Base-by-base conservation (phyloP, 495 filamentous ascomycete species). In the Xylaria telfairii region DNA sequence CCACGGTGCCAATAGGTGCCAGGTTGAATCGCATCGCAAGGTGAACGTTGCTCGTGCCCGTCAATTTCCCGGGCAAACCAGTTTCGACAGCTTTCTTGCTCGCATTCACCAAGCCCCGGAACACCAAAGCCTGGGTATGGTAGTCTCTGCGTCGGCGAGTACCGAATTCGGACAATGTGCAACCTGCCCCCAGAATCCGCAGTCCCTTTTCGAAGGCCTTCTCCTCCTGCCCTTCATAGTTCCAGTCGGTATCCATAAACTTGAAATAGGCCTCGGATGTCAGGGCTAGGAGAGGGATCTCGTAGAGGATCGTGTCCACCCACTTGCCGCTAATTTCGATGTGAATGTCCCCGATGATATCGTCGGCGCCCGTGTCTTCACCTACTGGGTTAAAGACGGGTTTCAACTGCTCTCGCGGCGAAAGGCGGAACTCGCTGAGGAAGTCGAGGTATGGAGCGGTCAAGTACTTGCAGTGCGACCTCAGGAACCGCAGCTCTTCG, bases 201-300 rank as follows among this genome's bases (percentile, higher is more conserved):
- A 89, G 84, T 10, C 92, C 95, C 80, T 99, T 99, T 0, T 85
- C 80, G 46, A 82, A 87, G 12, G 96, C 96, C 70, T 91, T 90
- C 26, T 97, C 92, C 72, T 96, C 91, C 79, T 99, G 96, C 0
- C 88, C 88, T 10, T 90, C 85, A 72, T 98, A 90, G 59, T 86
- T 89, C 96, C 96, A 99, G 75, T 97, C 94, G 47, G 81, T 90
- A 74, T 98, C 92, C 81, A 91, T 91, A 84, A 97, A 98, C 81
- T 91, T 92, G 88, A 99, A 99, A 81, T 97, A 98, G 34, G 96
- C 93, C 79, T 99, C 95, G 72, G 93, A 97, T 1, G 94, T 92
- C 67, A 99, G 81, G 2, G 96, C 93, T 24, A 99, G 88, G 30
- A 99, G 85, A 0, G 96, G 96, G 69, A 98, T 97, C 82, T 99